Percentiles rank a stretch among this genome's conserved stretches.
Evolutionary conservation across 1,284 basidiomycete genomes (phyloP).

Genomic region (Pyrrhoderma lamaoense): DNA sequence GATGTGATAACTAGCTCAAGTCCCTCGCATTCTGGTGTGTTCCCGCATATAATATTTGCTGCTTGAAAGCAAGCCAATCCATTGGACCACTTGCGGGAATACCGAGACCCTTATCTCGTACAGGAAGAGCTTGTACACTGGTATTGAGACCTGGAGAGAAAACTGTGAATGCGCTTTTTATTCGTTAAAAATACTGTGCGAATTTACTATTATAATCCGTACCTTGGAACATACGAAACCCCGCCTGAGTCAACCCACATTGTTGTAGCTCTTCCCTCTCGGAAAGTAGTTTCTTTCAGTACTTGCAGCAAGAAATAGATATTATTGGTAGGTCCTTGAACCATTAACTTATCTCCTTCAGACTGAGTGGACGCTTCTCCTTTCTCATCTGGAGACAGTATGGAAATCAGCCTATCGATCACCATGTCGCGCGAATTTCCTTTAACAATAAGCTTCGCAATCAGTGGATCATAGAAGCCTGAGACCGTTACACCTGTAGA

Average conservation of each 20-base stretch:
- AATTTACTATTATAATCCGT: slow-evolving; percentile 10
- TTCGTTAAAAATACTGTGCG: slow-evolving; percentile 14
- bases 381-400: background rate
- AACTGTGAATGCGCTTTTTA: slow-evolving; percentile 45
- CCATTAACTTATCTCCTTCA: slow-evolving; percentile 25
- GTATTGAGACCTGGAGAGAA: slow-evolving; percentile 51
- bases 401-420: slow-evolving; percentile 29
- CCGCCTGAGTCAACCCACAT: slow-evolving; percentile 40
- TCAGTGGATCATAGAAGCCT: slow-evolving; percentile 51
- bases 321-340: slow-evolving; percentile 51
- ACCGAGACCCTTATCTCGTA: slow-evolving; percentile 49
- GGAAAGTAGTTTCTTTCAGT: slow-evolving; percentile 35
- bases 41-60: slow-evolving; percentile 59
- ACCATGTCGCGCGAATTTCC: slow-evolving; percentile 37
- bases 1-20: slow-evolving; percentile 47
- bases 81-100: slow-evolving; percentile 65
- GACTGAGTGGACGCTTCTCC: slow-evolving; percentile 22
- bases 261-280: slow-evolving; percentile 45
- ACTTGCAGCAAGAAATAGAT: slow-evolving; percentile 44
- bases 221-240: slow-evolving; percentile 41
- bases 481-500: slow-evolving; percentile 47
- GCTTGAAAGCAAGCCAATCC: slow-evolving; percentile 53
- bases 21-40: slow-evolving; percentile 44
- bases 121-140: slow-evolving; percentile 60
- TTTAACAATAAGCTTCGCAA: slow-evolving; percentile 47